Evolutionary conservation across 805 yeast species (phyloP).

Genomic region (Ogataea nitratoaversa): DNA sequence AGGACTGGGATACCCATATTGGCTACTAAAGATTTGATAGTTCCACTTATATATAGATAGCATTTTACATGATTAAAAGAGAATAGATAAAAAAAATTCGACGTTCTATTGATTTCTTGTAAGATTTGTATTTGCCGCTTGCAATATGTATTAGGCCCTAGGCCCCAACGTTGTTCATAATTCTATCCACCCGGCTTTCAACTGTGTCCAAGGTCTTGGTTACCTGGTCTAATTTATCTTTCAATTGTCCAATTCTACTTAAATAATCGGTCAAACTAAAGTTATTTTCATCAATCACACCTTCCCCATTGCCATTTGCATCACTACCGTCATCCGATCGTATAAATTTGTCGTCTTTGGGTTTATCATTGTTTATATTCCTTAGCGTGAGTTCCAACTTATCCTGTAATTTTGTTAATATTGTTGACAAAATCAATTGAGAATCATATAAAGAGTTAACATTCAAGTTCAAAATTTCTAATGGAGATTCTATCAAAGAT

Average conservation of each 20-base stretch:
- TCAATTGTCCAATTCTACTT: constrained; percentile 22
- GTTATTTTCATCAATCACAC: constrained; percentile 12
- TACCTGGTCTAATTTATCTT: constrained; percentile 21
- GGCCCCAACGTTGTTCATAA: constrained; percentile 18
- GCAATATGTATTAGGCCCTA: too few species aligned
- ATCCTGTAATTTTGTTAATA: constrained; percentile 38
- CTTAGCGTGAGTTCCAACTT: constrained; percentile 23
- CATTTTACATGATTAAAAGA: constrained; percentile 3
- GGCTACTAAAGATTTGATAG: constrained; percentile 35
- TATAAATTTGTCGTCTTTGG: background rate
- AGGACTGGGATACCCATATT: constrained; percentile 73
- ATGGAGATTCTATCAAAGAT: constrained; percentile 47
- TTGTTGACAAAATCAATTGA: constrained; percentile 48
- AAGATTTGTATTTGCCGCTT: constrained; percentile 2
- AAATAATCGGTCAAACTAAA: constrained; percentile 16
- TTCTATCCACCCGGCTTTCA: constrained; percentile 32
- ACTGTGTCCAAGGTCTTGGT: constrained; percentile 31
- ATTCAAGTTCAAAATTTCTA: constrained; percentile 47
- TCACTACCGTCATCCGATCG: background rate
- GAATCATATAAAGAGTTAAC: constrained; percentile 53
- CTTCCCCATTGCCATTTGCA: constrained; percentile 16
- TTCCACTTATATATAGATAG: background rate
- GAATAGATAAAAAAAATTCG: too few species aligned
- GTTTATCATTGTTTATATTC: constrained; percentile 4
- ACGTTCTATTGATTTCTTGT: background rate